Evolutionary conservation across 306 rosid species (phyloP), one percentile per base, ranked within the genome.

Genomic region (Cucurbita maxima): DNA sequence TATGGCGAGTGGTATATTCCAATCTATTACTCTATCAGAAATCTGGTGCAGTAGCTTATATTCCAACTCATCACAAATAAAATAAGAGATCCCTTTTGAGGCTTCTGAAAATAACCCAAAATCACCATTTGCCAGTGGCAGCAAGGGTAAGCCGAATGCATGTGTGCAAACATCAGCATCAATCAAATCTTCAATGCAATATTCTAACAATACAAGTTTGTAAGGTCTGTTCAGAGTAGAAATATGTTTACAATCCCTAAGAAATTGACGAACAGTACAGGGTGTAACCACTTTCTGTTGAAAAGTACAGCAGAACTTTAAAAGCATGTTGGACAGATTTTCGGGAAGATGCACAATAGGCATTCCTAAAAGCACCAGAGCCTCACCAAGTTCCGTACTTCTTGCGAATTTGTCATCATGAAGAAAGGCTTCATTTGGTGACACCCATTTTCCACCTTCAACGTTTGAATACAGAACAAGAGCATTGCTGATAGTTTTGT

Each of bases 81-180:
- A 90, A 78, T 87, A 88, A 62, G 89, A 85, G 76, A 81, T 72
- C 82, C 90, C 97, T 76, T 81, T 85, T 14, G 87, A 80, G 76
- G 90, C 87, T 81, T 85, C 88, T 30, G 80, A 80, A 77, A 93
- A 79, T 16, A 82, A 77, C 62, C 94, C 97, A 76, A 87, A 90
- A 77, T 76, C 87, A 40, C 98, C 98, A 85, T 89, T 89, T 70
- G 97, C 97, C 85, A 93, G 73, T 56, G 98, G 98, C 84, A 93
- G 86, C 75, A 93, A 83, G 72, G 96, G 92, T 67, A 93, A 79
- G 77, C 85, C 81, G 76, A 75, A 80, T 41, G 88, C 92, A 82
- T 86, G 90, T 69, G 80, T 76, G 79, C 90, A 89, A 81, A 89
- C 97, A 79, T 93, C 97, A 84, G 78, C 88, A 78, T 93, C 96